Conservation (phyloP, 2,329 filamentous ascomycete species). For the Trichophaea hybrida region DNA sequence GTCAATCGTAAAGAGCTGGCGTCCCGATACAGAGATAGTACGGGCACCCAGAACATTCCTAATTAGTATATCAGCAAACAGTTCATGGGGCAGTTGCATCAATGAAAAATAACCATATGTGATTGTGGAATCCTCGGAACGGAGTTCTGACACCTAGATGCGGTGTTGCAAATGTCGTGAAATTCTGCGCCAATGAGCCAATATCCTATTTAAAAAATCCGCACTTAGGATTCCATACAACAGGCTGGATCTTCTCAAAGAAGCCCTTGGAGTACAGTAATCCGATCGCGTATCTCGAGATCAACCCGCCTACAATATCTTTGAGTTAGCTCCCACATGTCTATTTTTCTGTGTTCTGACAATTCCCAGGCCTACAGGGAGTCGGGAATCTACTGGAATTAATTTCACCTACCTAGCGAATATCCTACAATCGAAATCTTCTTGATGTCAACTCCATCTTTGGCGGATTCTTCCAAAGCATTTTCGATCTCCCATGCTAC, state of each 20-base stretch:
- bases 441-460: constrained; percentile 53
- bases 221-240: constrained; percentile 37
- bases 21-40: constrained; percentile 67
- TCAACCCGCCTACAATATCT: constrained; percentile 42
- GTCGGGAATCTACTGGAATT: background rate
- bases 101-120: constrained; percentile 37
- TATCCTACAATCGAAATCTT: constrained; percentile 84
- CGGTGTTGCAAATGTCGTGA: constrained; percentile 80
- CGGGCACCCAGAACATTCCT: constrained; percentile 69
- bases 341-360: no score
- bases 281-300: constrained; percentile 75
- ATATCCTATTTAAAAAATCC: background rate
- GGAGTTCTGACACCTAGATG: constrained; percentile 65
- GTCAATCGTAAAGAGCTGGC: constrained; percentile 79
- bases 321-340: no score
- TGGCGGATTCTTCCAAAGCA: constrained; percentile 42
- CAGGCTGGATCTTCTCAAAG: constrained; percentile 63
- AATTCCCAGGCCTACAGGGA: no score
- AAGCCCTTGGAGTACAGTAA: constrained; percentile 67
- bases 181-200: constrained; percentile 45
- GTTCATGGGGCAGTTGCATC: background rate
- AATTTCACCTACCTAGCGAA: constrained; percentile 47
- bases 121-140: constrained; percentile 48
- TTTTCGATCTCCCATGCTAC: constrained; percentile 54
- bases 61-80: background rate